Conservation (phyloP, 306 rosid species). For the Cyclanthera cordifolia region DNA sequence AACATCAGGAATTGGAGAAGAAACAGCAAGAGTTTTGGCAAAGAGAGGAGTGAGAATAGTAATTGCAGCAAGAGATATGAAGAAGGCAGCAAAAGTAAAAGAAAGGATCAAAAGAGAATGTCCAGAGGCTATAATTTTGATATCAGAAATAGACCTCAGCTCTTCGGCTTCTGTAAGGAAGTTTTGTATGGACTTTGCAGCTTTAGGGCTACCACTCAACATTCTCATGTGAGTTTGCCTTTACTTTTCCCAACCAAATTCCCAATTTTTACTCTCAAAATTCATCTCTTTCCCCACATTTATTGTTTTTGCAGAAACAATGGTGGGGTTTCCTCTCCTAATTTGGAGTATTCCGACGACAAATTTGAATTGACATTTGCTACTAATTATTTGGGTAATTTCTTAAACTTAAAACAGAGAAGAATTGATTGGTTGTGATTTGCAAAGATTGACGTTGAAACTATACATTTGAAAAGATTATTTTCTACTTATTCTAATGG, state of each 20-base stretch:
- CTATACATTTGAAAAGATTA: too few relatives aligned
- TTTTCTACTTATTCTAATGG: too few relatives aligned
- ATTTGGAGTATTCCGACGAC: slow-evolving; percentile 75
- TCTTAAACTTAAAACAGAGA: background rate
- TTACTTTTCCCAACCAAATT: background rate
- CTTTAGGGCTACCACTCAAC: slow-evolving; percentile 65
- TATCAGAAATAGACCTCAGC: slow-evolving; percentile 78
- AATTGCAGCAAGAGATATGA: slow-evolving; percentile 67
- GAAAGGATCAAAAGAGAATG: slow-evolving; percentile 43
- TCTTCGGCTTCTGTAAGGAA: slow-evolving; percentile 65
- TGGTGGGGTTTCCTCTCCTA: slow-evolving; percentile 71
- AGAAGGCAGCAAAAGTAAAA: slow-evolving; percentile 50
- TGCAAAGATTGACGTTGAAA: too few relatives aligned
- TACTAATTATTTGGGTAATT: slow-evolving; percentile 79
- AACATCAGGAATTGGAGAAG: slow-evolving; percentile 88
- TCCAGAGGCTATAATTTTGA: slow-evolving; percentile 55
- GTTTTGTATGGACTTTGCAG: slow-evolving; percentile 56
- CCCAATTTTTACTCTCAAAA: background rate
- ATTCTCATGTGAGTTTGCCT: slow-evolving; percentile 59
- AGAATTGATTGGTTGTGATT: background rate
- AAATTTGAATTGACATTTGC: slow-evolving; percentile 93
- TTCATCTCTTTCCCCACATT: background rate
- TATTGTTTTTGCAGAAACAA: slow-evolving; percentile 50
- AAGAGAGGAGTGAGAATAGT: slow-evolving; percentile 83
- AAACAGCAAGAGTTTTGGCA: slow-evolving; percentile 82